Evolutionary conservation across 2,329 filamentous ascomycete species (phyloP).

Genomic region (Alternaria gansuensis): DNA sequence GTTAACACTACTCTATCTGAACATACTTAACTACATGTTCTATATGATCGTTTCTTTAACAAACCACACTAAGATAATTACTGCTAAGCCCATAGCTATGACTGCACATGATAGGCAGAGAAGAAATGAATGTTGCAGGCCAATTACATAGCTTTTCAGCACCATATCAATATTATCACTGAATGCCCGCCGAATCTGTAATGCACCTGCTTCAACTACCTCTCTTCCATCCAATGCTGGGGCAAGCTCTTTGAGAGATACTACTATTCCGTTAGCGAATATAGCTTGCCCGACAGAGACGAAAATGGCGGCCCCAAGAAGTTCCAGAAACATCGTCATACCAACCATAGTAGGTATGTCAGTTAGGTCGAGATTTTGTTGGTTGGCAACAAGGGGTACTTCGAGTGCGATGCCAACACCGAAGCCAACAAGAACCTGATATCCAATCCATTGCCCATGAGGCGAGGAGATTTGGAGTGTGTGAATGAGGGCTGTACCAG

Average conservation of each 20-base stretch:
- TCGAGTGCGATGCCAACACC: conserved; percentile 57
- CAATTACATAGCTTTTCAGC: too few species aligned
- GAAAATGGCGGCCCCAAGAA: conserved; percentile 55
- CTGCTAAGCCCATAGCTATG: too few species aligned
- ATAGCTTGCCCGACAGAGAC: conserved; percentile 54
- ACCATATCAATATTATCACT: too few species aligned
- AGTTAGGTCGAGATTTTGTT: conserved; percentile 47
- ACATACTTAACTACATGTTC: too few species aligned
- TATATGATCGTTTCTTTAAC: too few species aligned
- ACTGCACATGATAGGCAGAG: too few species aligned
- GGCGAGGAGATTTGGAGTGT: too few species aligned
- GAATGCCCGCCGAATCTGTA: conserved; percentile 53
- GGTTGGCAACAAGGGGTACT: conserved; percentile 54
- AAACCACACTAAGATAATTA: too few species aligned
- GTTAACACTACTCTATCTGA: too few species aligned
- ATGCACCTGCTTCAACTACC: conserved; percentile 57
- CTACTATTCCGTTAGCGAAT: conserved; percentile 55
- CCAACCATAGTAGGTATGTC: conserved; percentile 55
- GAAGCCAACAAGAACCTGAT: conserved; percentile 60
- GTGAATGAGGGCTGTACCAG: conserved; percentile 42
- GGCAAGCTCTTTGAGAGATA: conserved; percentile 43
- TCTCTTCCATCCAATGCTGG: conserved; percentile 47
- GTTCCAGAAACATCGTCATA: conserved; percentile 56
- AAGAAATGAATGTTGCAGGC: too few species aligned
- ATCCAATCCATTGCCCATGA: too few species aligned